Conservation (phyloP, 75 land plant genomes). For the Sequoia sempervirens region DNA sequence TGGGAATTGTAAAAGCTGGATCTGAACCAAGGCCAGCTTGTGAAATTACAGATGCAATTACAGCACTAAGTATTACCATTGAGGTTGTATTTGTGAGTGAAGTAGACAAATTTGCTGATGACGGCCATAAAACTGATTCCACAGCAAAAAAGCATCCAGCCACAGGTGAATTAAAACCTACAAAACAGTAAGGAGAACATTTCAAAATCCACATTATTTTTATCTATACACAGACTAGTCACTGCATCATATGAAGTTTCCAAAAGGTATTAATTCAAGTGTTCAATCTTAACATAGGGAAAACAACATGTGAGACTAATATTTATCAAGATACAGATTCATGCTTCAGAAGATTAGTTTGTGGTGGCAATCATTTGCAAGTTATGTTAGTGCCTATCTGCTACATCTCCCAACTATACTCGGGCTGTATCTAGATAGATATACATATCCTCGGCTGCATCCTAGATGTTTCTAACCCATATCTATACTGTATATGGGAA, state of each 20-base stretch:
- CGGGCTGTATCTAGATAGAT: neutral
- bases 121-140: constrained; percentile 89
- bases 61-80: constrained; percentile 97
- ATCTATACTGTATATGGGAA: neutral
- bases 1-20: constrained; percentile 93
- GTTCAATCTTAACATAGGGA: neutral
- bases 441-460: neutral
- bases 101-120: constrained; percentile 53
- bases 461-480: neutral
- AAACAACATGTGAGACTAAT: neutral
- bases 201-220: neutral
- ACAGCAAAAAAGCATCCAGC: constrained; percentile 98
- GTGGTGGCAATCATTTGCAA: neutral
- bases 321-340: neutral
- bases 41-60: constrained; percentile 86
- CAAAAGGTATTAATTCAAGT: neutral
- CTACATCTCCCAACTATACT: neutral
- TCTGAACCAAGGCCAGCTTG: constrained; percentile 94
- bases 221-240: neutral
- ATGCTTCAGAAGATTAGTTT: neutral
- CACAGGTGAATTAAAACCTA: constrained; percentile 96
- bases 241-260: constrained; percentile 5
- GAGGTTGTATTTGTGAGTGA: constrained; percentile 80
- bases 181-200: neutral
- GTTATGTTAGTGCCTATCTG: neutral